Percentiles rank a stretch among this genome's conserved stretches.
These are phyloP conservation scores for Fomitopsis pinicola DNA, from an alignment of 1,284 basidiomycete genomes.

Conservation along the genomic window DNA sequence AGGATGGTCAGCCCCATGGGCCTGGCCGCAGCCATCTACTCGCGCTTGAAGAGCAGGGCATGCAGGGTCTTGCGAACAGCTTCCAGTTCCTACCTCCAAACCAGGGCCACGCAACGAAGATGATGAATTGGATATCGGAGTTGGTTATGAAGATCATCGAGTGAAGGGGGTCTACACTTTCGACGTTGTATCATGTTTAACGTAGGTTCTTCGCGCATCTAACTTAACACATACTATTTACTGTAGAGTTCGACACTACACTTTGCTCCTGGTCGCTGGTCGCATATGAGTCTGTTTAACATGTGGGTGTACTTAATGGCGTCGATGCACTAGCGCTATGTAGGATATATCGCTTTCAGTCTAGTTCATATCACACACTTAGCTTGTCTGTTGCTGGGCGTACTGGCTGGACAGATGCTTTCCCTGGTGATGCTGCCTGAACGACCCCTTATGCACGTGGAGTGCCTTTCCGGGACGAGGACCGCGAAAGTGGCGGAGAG, in stretches of 20 bases:
- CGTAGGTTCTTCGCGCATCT: slow-evolving; percentile 1
- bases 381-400: not conserved
- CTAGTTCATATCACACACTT: not conserved
- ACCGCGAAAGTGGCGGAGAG: not conserved
- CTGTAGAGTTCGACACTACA: not conserved
- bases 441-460: not conserved
- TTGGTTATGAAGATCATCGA: slow-evolving; percentile 56
- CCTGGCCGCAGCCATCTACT: slow-evolving; percentile 42
- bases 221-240: slow-evolving; percentile 6
- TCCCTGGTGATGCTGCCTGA: not conserved
- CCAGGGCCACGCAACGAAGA: slow-evolving; percentile 52
- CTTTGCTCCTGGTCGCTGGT: not conserved
- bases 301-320: not conserved
- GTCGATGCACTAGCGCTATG: not conserved
- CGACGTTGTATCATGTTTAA: not conserved
- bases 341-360: not conserved
- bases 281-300: not conserved
- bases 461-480: not conserved
- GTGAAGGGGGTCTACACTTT: slow-evolving; percentile 9
- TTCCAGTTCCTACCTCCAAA: slow-evolving; percentile 64
- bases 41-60: slow-evolving; percentile 63
- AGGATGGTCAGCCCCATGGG: slow-evolving; percentile 41
- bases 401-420: not conserved
- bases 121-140: slow-evolving; percentile 72
- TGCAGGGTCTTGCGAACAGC: slow-evolving; percentile 66